Conservation (phyloP, 352 stramenopile genomes). For the Pythium brachiatum region DNA sequence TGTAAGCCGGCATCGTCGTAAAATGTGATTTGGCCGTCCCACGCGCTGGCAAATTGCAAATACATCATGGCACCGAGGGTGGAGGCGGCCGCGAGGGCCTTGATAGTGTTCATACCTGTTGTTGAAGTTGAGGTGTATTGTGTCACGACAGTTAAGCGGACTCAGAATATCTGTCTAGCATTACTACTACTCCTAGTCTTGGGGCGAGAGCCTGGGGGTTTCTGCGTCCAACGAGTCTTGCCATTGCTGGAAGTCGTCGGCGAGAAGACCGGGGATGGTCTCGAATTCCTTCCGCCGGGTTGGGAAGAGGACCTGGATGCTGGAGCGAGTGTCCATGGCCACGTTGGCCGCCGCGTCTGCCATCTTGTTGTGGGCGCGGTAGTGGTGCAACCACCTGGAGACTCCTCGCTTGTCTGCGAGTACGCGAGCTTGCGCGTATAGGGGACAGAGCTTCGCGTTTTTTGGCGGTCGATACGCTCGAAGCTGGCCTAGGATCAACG, state of each 20-base stretch:
- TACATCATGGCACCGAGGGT: no score
- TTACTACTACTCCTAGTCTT: no score
- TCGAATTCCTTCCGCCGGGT: neutral
- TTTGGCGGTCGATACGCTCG: neutral
- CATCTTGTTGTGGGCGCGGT: slow-evolving; percentile 11
- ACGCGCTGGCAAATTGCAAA: no score
- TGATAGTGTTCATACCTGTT: no score
- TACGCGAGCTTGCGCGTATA: neutral
- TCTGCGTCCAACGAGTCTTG: neutral
- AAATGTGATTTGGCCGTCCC: no score
- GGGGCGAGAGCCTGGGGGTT: no score
- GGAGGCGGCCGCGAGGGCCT: no score
- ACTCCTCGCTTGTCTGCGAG: slow-evolving; percentile 1
- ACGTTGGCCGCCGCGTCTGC: slow-evolving; percentile 9
- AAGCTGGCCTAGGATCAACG: neutral
- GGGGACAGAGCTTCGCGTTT: neutral
- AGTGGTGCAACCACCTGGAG: slow-evolving; percentile 1
- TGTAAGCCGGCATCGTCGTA: no score
- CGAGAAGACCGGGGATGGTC: neutral
- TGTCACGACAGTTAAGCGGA: no score
- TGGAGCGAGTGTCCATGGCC: slow-evolving; percentile 4
- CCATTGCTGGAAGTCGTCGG: neutral
- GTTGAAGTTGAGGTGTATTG: no score
- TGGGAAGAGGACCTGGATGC: slow-evolving; percentile 2
- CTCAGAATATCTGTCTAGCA: no score